Conservation (phyloP, 2,329 filamentous ascomycete species). For the Curvularia sp. region DNA sequence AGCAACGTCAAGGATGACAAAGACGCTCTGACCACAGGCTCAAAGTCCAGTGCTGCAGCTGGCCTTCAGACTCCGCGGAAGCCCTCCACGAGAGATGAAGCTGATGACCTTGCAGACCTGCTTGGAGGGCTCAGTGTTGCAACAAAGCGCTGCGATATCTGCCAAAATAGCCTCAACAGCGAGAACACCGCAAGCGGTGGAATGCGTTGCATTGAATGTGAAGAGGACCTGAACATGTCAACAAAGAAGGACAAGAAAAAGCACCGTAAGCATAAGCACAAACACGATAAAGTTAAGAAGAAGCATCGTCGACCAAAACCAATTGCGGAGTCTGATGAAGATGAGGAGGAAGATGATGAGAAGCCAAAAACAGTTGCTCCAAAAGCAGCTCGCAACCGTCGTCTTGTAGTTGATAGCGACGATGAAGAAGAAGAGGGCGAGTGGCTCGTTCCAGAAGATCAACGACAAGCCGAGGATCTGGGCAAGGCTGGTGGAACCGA, state of each 20-base stretch:
- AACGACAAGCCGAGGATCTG: slow-evolving; percentile 67
- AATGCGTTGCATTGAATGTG: slow-evolving; percentile 75
- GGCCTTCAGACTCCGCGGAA: slow-evolving; percentile 47
- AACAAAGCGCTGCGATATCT: slow-evolving; percentile 82
- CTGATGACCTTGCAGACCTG: slow-evolving; percentile 85
- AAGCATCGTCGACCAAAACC: slow-evolving; percentile 45
- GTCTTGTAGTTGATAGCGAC: slow-evolving; percentile 69
- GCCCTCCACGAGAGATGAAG: slow-evolving; percentile 62
- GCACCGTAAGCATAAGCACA: slow-evolving; percentile 55
- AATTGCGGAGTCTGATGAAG: slow-evolving; percentile 37
- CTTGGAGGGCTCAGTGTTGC: slow-evolving; percentile 84
- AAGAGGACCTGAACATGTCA: slow-evolving; percentile 71
- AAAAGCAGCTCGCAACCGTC: slow-evolving; percentile 42
- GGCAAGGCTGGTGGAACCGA: slow-evolving; percentile 84
- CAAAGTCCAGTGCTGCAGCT: slow-evolving; percentile 52
- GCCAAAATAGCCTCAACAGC: slow-evolving; percentile 70
- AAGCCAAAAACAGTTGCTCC: slow-evolving; percentile 20
- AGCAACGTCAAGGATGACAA: slow-evolving; percentile 86
- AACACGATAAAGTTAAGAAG: slow-evolving; percentile 42
- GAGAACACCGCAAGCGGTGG: slow-evolving; percentile 62
- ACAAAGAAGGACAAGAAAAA: slow-evolving; percentile 51
- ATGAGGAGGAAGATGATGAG: slow-evolving; percentile 28
- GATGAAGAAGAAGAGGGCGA: slow-evolving; percentile 71
- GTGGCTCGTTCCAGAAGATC: slow-evolving; percentile 77
- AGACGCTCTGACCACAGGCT: slow-evolving; percentile 76